A percentile compares a stretch with the other conserved stretches of the same genome.
phyloP scores from a whole-genome alignment of 2,329 filamentous ascomycete species.

The Reticulascus tulasneorum region DNA sequence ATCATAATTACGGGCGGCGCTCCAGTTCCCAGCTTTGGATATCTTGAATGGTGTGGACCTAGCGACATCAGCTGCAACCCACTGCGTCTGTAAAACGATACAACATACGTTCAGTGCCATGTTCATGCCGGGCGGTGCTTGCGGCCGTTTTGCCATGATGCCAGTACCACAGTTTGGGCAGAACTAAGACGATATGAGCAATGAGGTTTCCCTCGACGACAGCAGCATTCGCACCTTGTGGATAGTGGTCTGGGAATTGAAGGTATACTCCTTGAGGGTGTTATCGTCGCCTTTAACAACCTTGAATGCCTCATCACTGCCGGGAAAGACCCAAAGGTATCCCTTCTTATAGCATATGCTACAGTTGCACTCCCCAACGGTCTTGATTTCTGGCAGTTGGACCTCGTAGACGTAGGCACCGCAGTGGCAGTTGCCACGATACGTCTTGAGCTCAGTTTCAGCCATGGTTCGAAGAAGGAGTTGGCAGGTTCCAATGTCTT shows the following conservation, averaged over 20 bases:
- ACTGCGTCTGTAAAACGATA: not conserved
- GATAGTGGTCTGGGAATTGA: slow-evolving; percentile 29
- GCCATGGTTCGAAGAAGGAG: too few relatives aligned
- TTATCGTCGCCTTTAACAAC: slow-evolving; percentile 42
- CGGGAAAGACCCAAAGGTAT: slow-evolving; percentile 33
- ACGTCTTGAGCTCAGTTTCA: slow-evolving; percentile 38
- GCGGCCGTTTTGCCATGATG: slow-evolving; percentile 27
- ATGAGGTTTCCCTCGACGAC: not conserved
- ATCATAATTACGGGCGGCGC: slow-evolving; percentile 26
- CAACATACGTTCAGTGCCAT: slow-evolving; percentile 39
- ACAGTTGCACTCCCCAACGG: slow-evolving; percentile 59
- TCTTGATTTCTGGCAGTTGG: slow-evolving; percentile 53
- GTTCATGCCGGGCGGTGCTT: slow-evolving; percentile 22
- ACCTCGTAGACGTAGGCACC: slow-evolving; percentile 48
- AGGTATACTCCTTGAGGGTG: slow-evolving; percentile 39
- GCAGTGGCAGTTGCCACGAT: slow-evolving; percentile 58
- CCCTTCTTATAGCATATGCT: slow-evolving; percentile 57
- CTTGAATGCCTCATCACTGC: slow-evolving; percentile 27
- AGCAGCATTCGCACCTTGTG: slow-evolving; percentile 36
- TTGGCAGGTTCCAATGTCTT: too few relatives aligned
- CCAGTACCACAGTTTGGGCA: slow-evolving; percentile 47
- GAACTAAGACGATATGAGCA: slow-evolving; percentile 34
- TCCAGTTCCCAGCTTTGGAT: slow-evolving; percentile 39
- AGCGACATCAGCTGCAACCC: not conserved
- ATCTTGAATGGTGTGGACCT: slow-evolving; percentile 40